Conservation (phyloP, 768 basidiomycete genomes). For the Phanerodontia chrysosporium region DNA sequence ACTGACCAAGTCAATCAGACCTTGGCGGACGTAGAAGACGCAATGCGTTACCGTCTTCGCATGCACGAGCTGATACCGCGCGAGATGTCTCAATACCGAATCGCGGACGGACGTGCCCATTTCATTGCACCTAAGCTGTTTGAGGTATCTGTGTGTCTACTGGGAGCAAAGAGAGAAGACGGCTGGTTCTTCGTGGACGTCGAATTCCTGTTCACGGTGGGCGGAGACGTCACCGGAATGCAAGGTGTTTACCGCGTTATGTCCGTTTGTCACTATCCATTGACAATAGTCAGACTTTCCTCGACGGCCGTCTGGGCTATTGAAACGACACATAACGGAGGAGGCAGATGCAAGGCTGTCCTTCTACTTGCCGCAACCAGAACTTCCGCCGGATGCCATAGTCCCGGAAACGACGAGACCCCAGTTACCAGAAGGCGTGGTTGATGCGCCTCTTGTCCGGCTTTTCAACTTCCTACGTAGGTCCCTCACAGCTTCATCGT, state of each 20-base stretch:
- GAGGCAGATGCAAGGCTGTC: conserved; percentile 69
- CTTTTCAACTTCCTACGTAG: conserved; percentile 86
- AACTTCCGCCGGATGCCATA: conserved; percentile 37
- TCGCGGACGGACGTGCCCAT: conserved; percentile 75
- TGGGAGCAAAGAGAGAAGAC: conserved; percentile 62
- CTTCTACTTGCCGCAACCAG: conserved; percentile 51
- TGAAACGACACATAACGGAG: conserved; percentile 65
- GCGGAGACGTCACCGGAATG: conserved; percentile 67
- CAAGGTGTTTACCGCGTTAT: conserved; percentile 50
- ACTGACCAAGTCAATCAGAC: conserved; percentile 64
- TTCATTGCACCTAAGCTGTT: conserved; percentile 74
- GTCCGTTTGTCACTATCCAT: background rate
- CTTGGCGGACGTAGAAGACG: conserved; percentile 67
- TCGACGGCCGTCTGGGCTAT: conserved; percentile 53
- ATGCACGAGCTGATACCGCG: conserved; percentile 77
- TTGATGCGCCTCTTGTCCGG: conserved; percentile 82
- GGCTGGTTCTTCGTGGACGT: conserved; percentile 86
- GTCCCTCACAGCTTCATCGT: conserved; percentile 24
- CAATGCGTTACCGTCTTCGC: conserved; percentile 74
- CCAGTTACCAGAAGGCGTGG: conserved; percentile 53
- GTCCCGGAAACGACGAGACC: conserved; percentile 38
- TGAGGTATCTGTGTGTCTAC: conserved; percentile 68
- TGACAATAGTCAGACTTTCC: conserved; percentile 57
- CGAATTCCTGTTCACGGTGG: conserved; percentile 68
- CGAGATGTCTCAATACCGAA: conserved; percentile 70